Base-by-base conservation (phyloP, 768 basidiomycete genomes). In the Rhodotorula toruloides region DNA sequence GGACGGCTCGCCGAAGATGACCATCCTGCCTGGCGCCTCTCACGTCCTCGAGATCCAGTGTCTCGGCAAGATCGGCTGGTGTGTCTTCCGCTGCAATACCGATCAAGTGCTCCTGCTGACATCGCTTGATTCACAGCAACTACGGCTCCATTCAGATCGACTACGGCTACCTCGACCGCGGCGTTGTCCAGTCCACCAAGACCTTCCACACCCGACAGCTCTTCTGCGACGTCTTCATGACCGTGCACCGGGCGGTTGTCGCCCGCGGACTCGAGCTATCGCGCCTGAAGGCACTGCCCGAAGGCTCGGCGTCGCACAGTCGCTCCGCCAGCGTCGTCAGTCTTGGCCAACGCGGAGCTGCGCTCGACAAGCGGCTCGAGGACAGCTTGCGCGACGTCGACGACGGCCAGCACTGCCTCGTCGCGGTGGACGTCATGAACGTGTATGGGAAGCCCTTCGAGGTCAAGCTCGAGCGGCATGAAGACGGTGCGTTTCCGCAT, bases 231-330 rank as follows among this genome's bases (percentile, higher is more conserved):
- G 82, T 98, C 68, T 82, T 88, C 73, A 88, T 96, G 64, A 94
- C 93, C 6, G 96, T 98, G 19, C 96, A 97, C 76, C 89, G 90
- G 72, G 93, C 93, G 82, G 84, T 98, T 36, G 90, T 94, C 76
- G 90, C 89, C 73, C 83, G 86, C 68, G 81, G 82, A 44, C 87
- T 97, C 85, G 87, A 90, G 70, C 81, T 96, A 67, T 78, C 91
- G 42, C 85, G 88, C 21, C 84, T 89, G 68, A 57, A 54, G 29
- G 50, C 63, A 10, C 54, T 61, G 21, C 61, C 54, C 29, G 67
- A 57, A 5, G 31, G 44, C 8, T 3, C 4, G 2, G 32, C 63
- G 0, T 14, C 42, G 10, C 60, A 66, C 50, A 31, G 49, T 6
- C 58, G 67, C 31, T 61, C 69, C 12, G 64, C 61, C 25, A 60